Conservation (phyloP, 306 rosid genomes). For the Styphnolobium japonicum region DNA sequence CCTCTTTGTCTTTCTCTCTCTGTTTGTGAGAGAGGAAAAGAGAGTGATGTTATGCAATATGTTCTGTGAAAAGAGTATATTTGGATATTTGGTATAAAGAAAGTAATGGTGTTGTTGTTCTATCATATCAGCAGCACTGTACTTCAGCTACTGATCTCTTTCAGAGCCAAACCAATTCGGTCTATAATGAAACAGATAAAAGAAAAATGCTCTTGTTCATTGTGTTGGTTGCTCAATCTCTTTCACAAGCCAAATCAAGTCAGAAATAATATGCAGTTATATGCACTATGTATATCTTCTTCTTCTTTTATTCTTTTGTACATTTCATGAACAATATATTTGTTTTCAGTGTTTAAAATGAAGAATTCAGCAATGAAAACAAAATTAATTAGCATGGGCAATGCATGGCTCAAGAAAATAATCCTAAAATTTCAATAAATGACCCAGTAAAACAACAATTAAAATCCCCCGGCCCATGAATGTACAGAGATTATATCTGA, state of each 20-base stretch:
- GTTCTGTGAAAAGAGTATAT: neutral
- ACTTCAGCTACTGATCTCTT: neutral
- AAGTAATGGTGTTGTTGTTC: neutral
- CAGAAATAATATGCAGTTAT: neutral
- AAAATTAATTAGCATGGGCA: neutral
- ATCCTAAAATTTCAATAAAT: neutral
- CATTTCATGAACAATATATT: neutral
- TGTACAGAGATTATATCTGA: too few relatives aligned
- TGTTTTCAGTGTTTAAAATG: neutral
- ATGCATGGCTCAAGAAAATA: neutral
- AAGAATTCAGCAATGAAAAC: neutral
- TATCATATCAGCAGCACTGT: neutral
- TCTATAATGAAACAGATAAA: neutral
- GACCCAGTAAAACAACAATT: neutral
- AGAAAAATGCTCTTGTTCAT: neutral
- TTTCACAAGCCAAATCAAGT: conserved; percentile 15
- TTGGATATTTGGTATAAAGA: neutral
- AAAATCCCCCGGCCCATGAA: neutral
- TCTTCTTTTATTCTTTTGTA: neutral
- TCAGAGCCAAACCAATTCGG: neutral
- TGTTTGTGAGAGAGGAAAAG: neutral
- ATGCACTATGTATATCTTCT: neutral
- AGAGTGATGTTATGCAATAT: neutral
- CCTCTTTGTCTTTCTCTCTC: neutral
- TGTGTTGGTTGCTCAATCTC: conserved; percentile 15